Percentiles rank a stretch among this genome's conserved stretches.
phyloP scores from a whole-genome alignment of 306 rosid genomes.

The Dalbergia cultrata region DNA sequence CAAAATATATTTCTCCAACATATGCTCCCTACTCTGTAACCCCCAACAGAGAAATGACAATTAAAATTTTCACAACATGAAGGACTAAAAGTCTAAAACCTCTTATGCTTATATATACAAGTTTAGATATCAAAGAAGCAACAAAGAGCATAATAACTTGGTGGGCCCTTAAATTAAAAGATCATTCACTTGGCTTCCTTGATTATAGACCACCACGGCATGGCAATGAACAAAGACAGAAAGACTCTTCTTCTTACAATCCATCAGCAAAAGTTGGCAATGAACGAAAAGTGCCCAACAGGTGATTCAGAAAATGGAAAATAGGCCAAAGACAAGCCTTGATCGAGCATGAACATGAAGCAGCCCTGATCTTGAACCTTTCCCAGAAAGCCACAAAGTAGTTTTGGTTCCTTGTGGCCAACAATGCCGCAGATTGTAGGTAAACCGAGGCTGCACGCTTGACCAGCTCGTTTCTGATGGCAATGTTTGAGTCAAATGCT shows the following conservation, averaged over 20 bases:
- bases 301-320: slow-evolving; percentile 49
- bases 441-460: slow-evolving; percentile 77
- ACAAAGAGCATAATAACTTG: too few species aligned
- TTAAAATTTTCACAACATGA: background rate
- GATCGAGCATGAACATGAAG: slow-evolving; percentile 55
- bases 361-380: slow-evolving; percentile 47
- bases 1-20: background rate
- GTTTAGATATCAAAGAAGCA: background rate
- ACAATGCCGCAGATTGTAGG: slow-evolving; percentile 60
- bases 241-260: too few species aligned
- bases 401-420: slow-evolving; percentile 53
- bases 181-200: too few species aligned
- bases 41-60: background rate
- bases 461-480: slow-evolving; percentile 64
- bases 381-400: slow-evolving; percentile 58
- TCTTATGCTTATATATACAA: slow-evolving; percentile 1
- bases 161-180: too few species aligned
- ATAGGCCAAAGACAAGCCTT: slow-evolving; percentile 57
- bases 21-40: too few species aligned
- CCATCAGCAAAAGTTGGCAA: slow-evolving; percentile 22
- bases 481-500: slow-evolving; percentile 55
- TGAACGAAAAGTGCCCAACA: slow-evolving; percentile 35
- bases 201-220: too few species aligned
- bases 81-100: too few species aligned
- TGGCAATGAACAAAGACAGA: too few species aligned